Base-by-base conservation (phyloP, 164 flowering plant species). In the Liriodendron chinense region DNA sequence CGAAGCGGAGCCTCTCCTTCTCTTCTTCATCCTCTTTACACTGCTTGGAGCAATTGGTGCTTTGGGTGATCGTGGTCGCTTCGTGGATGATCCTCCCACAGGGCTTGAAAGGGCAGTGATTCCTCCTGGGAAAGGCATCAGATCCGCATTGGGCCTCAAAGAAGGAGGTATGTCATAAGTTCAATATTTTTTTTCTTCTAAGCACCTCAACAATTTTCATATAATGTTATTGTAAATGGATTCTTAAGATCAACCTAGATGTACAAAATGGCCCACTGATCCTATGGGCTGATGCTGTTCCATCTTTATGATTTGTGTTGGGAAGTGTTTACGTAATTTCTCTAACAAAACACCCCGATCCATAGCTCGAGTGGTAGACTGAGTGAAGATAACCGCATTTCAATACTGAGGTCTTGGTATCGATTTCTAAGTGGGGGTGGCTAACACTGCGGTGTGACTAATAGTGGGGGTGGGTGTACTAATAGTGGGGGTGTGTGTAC, bases 1-100 rank as follows among this genome's bases (percentile, higher is more conserved):
- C 65, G 99, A 95, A 83, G 99, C 99, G 0, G 99, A 95, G 79
- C 99, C 99, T 2, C 93, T 95, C 23, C 92, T 95, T 64, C 91
- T 95, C 75, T 95, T 95, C 87, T 95, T 95, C 90, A 95, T 95
- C 83, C 88, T 95, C 10, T 95, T 95, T 77, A 95, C 95, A 13
- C 85, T 95, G 57, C 89, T 95, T 8, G 99, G 99, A 80, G 98
- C 99, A 64, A 95, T 95, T 20, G 99, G 99, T 75, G 99, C 95
- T 13, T 67, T 96, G 61, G 99, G 99, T 28, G 99, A 96, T 78
- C 85, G 99, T 56, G 99, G 99, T 7, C 77, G 78, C 47, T 96
- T 96, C 73, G 94, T 96, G 7, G 99, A 96, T 66, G 99, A 95
- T 18, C 82, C 90, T 66, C 82, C 98, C 5, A 72, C 94, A 1